phyloP scores from a whole-genome alignment of 257 asterid genomes.

The Ilex asprella region DNA sequence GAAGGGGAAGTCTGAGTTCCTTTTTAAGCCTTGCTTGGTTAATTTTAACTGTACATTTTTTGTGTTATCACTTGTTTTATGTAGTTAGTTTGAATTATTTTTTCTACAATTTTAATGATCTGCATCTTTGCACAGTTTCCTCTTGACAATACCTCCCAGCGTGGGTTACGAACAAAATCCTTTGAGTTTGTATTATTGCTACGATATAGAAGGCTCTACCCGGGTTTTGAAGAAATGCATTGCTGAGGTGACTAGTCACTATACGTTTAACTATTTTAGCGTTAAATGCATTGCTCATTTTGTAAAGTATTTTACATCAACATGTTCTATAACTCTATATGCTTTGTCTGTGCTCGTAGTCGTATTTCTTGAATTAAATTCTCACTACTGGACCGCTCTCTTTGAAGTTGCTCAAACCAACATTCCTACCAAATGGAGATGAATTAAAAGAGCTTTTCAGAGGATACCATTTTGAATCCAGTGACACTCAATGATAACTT shows the following conservation, averaged over 20 bases:
- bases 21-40: not conserved
- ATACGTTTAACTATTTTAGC: not conserved
- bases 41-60: not conserved
- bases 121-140: conserved; percentile 43
- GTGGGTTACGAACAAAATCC: conserved; percentile 96
- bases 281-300: not conserved
- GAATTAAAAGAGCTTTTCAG: no score
- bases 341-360: not conserved
- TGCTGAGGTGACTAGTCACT: conserved; percentile 62
- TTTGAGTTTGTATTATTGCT: conserved; percentile 82
- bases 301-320: not conserved
- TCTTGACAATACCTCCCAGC: conserved; percentile 94
- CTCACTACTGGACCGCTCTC: no score
- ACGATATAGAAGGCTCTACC: conserved; percentile 54
- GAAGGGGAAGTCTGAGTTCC: not conserved
- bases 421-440: no score
- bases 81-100: not conserved
- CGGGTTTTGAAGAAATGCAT: conserved; percentile 64
- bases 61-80: not conserved
- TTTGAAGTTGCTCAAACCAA: no score
- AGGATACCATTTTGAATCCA: no score
- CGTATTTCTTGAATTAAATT: no score
- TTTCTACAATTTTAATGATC: conserved; percentile 16
- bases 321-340: not conserved
- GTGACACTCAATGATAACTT: no score